phyloP scores from a whole-genome alignment of 106 monocot species.

The Allium fistulosum region DNA sequence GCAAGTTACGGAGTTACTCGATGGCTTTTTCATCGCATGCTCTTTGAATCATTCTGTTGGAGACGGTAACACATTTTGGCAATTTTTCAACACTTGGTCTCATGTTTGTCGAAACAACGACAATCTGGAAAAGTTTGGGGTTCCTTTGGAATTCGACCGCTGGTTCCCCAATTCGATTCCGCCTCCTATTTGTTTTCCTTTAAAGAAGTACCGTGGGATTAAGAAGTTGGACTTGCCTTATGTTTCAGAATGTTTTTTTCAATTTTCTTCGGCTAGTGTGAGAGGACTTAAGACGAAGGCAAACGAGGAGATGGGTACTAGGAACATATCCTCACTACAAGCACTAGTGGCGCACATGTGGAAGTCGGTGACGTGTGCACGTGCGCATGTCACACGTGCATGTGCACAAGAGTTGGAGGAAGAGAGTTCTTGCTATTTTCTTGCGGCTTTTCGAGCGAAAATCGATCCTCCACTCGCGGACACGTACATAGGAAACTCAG shows the following conservation, averaged over 20 bases:
- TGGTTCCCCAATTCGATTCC: conserved; percentile 22
- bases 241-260: conserved; percentile 19
- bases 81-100: conserved; percentile 70
- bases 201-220: conserved; percentile 1
- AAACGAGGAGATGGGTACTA: conserved; percentile 21
- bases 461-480: conserved; percentile 6
- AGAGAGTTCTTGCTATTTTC: conserved; percentile 6
- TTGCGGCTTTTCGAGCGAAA: conserved; percentile 10
- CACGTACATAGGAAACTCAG: conserved; percentile 28
- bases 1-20: conserved; percentile 62
- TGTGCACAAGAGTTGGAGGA: conserved; percentile 9
- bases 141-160: conserved; percentile 8
- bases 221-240: neutral
- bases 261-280: conserved; percentile 22
- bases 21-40: conserved; percentile 45
- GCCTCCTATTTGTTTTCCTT: conserved; percentile 20
- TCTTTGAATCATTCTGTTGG: conserved; percentile 57
- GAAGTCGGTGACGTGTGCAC: conserved; percentile 22
- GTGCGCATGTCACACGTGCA: conserved; percentile 22
- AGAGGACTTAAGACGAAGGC: conserved; percentile 28
- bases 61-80: conserved; percentile 72
- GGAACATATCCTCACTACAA: conserved; percentile 39
- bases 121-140: neutral
- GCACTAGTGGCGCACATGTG: conserved; percentile 29
- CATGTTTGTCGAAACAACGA: conserved; percentile 22